Percentiles rank a stretch among this genome's conserved stretches.
phyloP scores from a whole-genome alignment of 2,329 filamentous ascomycete species.

The Cytospora leucostoma region DNA sequence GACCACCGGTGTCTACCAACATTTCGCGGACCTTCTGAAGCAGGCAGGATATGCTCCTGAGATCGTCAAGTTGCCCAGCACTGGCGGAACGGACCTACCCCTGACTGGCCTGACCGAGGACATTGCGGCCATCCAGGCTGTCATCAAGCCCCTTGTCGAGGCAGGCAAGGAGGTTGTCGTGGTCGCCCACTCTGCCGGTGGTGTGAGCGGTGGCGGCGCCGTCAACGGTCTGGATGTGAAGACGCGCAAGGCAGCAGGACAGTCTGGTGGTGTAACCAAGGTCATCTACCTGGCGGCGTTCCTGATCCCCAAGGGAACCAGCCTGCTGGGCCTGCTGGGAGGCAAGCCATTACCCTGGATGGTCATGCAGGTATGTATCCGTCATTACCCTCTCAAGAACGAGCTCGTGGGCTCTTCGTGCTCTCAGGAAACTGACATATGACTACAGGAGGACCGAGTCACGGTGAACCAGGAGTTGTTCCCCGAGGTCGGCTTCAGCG shows the following conservation, averaged over 20 bases:
- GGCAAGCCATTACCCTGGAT: slow-evolving; percentile 28
- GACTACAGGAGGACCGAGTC: slow-evolving; percentile 26
- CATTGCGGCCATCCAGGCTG: slow-evolving; percentile 13
- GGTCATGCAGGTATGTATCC: slow-evolving; percentile 20
- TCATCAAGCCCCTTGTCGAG: slow-evolving; percentile 33
- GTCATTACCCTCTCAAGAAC: neutral
- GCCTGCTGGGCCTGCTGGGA: slow-evolving; percentile 27
- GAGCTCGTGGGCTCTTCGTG: neutral
- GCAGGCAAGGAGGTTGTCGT: slow-evolving; percentile 44
- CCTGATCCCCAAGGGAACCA: slow-evolving; percentile 33
- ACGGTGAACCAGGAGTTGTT: slow-evolving; percentile 16
- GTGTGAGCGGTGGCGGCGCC: slow-evolving; percentile 42
- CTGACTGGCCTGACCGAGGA: slow-evolving; percentile 21
- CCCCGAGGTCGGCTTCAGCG: slow-evolving; percentile 25
- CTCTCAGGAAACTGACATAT: neutral
- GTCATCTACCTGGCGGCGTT: slow-evolving; percentile 41
- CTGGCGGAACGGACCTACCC: slow-evolving; percentile 11
- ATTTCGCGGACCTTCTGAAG: slow-evolving; percentile 9
- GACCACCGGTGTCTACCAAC: slow-evolving; percentile 2
- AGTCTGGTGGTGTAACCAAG: slow-evolving; percentile 42
- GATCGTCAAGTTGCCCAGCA: slow-evolving; percentile 17
- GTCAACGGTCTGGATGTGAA: slow-evolving; percentile 40
- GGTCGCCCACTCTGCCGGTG: slow-evolving; percentile 47
- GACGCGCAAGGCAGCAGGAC: slow-evolving; percentile 36
- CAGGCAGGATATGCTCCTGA: slow-evolving; percentile 1